These are phyloP conservation scores for Cercospora sojina DNA, from an alignment of 2,329 filamentous ascomycete species.

Conservation along the genomic window DNA sequence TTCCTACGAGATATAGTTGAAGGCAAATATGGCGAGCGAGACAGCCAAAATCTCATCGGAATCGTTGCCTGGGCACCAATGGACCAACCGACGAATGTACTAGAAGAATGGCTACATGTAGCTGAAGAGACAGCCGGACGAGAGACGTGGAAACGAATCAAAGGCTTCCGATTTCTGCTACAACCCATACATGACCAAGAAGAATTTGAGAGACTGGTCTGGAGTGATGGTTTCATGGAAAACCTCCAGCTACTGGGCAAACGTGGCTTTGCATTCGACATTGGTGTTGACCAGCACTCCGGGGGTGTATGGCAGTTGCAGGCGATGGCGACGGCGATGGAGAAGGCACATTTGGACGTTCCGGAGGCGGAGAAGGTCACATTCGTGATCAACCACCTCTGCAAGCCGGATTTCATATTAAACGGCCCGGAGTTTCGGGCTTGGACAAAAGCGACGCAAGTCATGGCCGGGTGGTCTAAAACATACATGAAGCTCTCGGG, in stretches of 20 bases:
- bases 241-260: slow-evolving; percentile 61
- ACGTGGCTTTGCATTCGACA: slow-evolving; percentile 69
- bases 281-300: slow-evolving; percentile 78
- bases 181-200: slow-evolving; percentile 53
- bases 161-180: slow-evolving; percentile 78
- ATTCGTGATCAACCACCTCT: slow-evolving; percentile 80
- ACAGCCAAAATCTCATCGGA: slow-evolving; percentile 61
- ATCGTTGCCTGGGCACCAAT: slow-evolving; percentile 87
- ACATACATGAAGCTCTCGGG: slow-evolving; percentile 95
- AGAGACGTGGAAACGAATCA: slow-evolving; percentile 63
- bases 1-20: slow-evolving; percentile 67
- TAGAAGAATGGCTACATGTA: slow-evolving; percentile 64
- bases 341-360: slow-evolving; percentile 59
- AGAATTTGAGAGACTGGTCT: slow-evolving; percentile 39
- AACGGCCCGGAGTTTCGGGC: slow-evolving; percentile 56
- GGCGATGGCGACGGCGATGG: slow-evolving; percentile 39
- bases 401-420: slow-evolving; percentile 69
- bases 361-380: slow-evolving; percentile 59
- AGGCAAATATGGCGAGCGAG: slow-evolving; percentile 47
- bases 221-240: slow-evolving; percentile 37
- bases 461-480: slow-evolving; percentile 62
- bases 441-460: slow-evolving; percentile 69
- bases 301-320: slow-evolving; percentile 64
- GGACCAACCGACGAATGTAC: slow-evolving; percentile 58
- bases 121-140: slow-evolving; percentile 63